Evolutionary conservation across 768 basidiomycete genomes (phyloP).

Genomic region (Tulasnella sp.): DNA sequence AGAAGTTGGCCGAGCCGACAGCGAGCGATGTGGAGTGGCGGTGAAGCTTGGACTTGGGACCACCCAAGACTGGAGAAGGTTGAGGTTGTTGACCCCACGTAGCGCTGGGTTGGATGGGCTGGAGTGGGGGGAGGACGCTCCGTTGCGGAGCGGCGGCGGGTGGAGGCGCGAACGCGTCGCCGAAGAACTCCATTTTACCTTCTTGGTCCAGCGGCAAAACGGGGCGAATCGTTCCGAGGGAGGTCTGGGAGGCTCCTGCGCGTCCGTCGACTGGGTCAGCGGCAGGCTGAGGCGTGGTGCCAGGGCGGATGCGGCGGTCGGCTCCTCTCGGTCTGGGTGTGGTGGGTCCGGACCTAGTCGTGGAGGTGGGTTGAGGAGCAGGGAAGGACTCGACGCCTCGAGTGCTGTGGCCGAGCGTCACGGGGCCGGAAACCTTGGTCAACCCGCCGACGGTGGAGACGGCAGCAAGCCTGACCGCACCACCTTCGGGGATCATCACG

Average conservation of each 20-base stretch:
- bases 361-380: background rate
- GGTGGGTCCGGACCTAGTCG: background rate
- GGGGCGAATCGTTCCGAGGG: constrained; percentile 17
- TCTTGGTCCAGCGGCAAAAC: constrained; percentile 6
- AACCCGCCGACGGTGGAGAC: constrained; percentile 16
- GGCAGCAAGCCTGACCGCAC: background rate
- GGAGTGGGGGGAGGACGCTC: background rate
- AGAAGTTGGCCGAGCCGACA: constrained; percentile 20
- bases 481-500: constrained; percentile 21
- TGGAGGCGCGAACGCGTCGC: constrained; percentile 23
- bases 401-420: constrained; percentile 11
- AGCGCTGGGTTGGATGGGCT: background rate
- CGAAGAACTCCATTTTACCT: constrained; percentile 21
- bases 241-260: background rate
- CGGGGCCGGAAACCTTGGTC: background rate
- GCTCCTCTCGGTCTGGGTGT: constrained; percentile 9
- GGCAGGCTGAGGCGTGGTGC: background rate
- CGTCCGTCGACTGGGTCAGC: background rate
- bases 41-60: constrained; percentile 10
- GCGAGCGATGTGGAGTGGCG: constrained; percentile 23
- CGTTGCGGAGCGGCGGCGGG: background rate
- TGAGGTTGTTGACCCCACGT: background rate
- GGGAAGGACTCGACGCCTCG: constrained; percentile 24
- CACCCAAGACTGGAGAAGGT: background rate
- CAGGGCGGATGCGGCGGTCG: constrained; percentile 15